Percentiles rank a stretch among this genome's conserved stretches.
Evolutionary conservation across 106 monocot species (phyloP).

Genomic region (Iris macrosiphon): DNA sequence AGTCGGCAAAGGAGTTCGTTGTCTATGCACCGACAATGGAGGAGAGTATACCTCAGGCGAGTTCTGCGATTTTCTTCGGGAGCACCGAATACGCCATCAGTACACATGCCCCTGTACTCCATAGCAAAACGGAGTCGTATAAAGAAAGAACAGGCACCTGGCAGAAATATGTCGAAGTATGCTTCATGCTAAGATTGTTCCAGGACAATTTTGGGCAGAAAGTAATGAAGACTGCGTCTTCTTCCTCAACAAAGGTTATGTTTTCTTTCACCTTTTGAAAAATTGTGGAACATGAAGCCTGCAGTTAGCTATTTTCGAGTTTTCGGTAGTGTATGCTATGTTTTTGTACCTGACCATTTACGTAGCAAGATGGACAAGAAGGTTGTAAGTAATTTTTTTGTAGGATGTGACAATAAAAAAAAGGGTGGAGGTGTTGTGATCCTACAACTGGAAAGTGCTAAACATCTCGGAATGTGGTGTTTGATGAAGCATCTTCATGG

Average conservation of each 20-base stretch:
- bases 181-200: conserved; percentile 12
- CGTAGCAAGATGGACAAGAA: conserved; percentile 34
- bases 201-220: conserved; percentile 7
- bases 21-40: conserved; percentile 3
- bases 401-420: too few species aligned
- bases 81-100: neutral
- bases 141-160: conserved; percentile 7
- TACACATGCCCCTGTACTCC: conserved; percentile 1
- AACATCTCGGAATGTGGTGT: too few species aligned
- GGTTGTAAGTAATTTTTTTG: neutral
- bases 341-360: conserved; percentile 15
- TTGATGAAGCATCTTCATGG: too few species aligned
- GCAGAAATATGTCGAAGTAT: conserved; percentile 8
- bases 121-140: conserved; percentile 7
- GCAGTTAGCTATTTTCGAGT: conserved; percentile 12
- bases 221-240: conserved; percentile 3
- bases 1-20: neutral
- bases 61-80: conserved; percentile 1
- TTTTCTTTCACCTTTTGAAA: conserved; percentile 8
- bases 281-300: conserved; percentile 2
- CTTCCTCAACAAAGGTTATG: conserved; percentile 11
- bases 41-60: conserved; percentile 8
- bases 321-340: conserved; percentile 21
- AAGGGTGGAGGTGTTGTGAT: too few species aligned
- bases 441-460: too few species aligned